phyloP scores from a whole-genome alignment of 495 filamentous ascomycete genomes.

The Penicillium parvum region DNA sequence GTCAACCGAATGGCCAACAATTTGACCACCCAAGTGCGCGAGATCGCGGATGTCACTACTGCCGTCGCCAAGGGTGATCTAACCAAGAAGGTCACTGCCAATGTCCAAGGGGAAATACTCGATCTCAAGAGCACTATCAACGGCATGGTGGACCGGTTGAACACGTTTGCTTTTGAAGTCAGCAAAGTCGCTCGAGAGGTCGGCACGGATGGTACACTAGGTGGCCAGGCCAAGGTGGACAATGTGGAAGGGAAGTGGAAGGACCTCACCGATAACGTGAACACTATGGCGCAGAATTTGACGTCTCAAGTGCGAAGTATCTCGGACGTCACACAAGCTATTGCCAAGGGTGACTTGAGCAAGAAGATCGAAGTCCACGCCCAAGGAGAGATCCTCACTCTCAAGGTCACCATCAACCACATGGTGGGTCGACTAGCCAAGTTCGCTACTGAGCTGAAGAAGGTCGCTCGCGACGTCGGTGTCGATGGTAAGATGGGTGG shows the following conservation, averaged over 20 bases:
- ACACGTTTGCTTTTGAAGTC: conserved; percentile 96
- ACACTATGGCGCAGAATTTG: conserved; percentile 90
- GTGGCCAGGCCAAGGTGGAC: conserved; percentile 93
- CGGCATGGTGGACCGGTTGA: conserved; percentile 96
- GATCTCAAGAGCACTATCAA: conserved; percentile 98
- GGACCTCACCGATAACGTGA: conserved; percentile 88
- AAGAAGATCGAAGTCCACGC: conserved; percentile 95
- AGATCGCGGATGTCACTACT: conserved; percentile 97
- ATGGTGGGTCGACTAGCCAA: conserved; percentile 96
- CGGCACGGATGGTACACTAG: conserved; percentile 93
- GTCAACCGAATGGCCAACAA: conserved; percentile 99
- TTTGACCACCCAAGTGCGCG: conserved; percentile 94
- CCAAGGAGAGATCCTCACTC: conserved; percentile 86
- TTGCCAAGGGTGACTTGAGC: conserved; percentile 90
- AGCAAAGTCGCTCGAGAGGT: conserved; percentile 98
- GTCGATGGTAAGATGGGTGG: conserved; percentile 99
- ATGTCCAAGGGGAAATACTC: conserved; percentile 93
- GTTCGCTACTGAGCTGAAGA: conserved; percentile 95
- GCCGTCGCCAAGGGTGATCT: conserved; percentile 93
- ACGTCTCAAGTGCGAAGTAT: conserved; percentile 95
- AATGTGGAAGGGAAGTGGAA: conserved; percentile 99
- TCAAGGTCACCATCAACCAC: conserved; percentile 98
- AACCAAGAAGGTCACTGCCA: conserved; percentile 91
- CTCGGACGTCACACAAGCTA: conserved; percentile 94
- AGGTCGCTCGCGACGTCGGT: conserved; percentile 94